Conservation (phyloP, 192 early-diverging fungal genomes). For the Mortierella alpina region DNA sequence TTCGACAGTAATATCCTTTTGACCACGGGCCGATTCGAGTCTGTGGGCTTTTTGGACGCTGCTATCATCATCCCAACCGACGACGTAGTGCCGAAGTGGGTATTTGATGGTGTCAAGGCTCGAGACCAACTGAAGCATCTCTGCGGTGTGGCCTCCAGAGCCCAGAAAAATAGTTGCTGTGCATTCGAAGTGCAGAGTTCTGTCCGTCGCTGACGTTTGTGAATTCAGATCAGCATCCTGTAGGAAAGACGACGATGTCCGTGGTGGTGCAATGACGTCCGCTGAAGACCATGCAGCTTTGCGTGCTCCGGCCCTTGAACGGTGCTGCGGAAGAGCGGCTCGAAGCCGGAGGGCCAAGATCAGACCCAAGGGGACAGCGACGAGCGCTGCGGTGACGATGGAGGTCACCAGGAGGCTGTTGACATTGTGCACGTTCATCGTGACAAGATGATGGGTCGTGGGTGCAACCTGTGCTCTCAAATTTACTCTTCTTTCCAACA, state of each 20-base stretch:
- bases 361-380: constrained; percentile 13
- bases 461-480: not conserved
- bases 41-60: constrained; percentile 65
- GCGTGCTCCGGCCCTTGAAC: constrained; percentile 42
- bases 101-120: constrained; percentile 69
- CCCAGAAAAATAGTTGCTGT: constrained; percentile 26
- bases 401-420: constrained; percentile 14
- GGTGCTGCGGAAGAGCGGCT: constrained; percentile 51
- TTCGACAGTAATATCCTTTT: constrained; percentile 5
- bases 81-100: constrained; percentile 75
- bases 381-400: constrained; percentile 8
- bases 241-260: not conserved
- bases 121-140: constrained; percentile 84
- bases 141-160: constrained; percentile 90
- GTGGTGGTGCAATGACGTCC: not conserved
- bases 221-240: not conserved
- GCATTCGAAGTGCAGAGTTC: not conserved
- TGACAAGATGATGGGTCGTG: not conserved
- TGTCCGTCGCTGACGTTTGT: not conserved
- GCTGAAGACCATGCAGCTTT: not conserved
- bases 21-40: constrained; percentile 55
- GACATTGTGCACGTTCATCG: constrained; percentile 18
- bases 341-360: constrained; percentile 13
- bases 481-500: not conserved
- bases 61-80: constrained; percentile 74